Percentiles rank a stretch among this genome's conserved stretches.
Conservation (phyloP, 345 rosid genomes). For the Euphorbia peplus region DNA sequence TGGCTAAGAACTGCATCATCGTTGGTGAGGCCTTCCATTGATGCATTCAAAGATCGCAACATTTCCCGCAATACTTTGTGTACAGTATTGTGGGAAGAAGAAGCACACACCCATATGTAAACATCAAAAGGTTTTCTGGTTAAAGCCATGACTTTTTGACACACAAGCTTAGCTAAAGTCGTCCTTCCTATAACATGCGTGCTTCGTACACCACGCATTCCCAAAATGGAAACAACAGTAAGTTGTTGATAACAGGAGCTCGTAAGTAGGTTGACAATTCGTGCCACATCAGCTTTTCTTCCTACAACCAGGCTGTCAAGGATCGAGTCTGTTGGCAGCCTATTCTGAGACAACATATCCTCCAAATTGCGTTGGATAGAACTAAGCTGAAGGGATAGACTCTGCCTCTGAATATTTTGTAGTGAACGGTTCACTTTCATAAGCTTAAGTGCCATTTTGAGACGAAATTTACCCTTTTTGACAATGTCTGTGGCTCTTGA, state of each 20-base stretch:
- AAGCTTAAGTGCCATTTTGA: background rate
- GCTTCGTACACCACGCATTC: constrained; percentile 29
- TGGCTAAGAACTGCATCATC: background rate
- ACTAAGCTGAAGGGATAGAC: background rate
- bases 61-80: constrained; percentile 9
- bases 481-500: background rate
- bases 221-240: constrained; percentile 15
- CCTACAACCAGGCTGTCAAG: background rate
- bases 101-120: background rate
- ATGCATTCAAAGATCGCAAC: background rate
- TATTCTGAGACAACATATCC: background rate
- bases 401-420: background rate
- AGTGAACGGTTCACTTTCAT: background rate
- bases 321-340: background rate
- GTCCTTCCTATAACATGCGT: constrained; percentile 34
- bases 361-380: background rate
- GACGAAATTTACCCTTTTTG: background rate
- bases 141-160: background rate
- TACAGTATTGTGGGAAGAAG: too few relatives aligned
- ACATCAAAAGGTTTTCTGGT: background rate
- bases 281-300: background rate
- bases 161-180: constrained; percentile 15
- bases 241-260: constrained; percentile 9
- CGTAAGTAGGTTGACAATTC: constrained; percentile 2
- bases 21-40: background rate